A percentile compares a stretch with the other conserved stretches of the same genome.
Conservation (phyloP, 257 asterid species). For the Pogostemon cablin region DNA sequence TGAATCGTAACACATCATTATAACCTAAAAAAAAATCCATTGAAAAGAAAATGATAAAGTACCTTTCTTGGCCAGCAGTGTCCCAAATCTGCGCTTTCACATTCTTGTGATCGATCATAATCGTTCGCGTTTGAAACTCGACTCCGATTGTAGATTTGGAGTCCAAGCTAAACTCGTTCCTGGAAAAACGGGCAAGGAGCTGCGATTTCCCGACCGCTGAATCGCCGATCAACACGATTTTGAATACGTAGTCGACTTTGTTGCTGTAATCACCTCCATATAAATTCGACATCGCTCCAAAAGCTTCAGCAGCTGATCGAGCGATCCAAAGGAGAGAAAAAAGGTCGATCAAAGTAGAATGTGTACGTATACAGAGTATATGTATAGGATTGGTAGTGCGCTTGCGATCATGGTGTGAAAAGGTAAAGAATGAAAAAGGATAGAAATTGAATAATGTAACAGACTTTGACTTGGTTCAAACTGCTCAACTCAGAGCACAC, state of each 20-base stretch:
- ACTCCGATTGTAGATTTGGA: conserved; percentile 84
- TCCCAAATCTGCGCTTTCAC: conserved; percentile 96
- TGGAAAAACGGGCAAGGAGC: conserved; percentile 68
- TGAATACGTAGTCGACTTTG: conserved; percentile 77
- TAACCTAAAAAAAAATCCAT: not conserved
- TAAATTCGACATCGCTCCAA: conserved; percentile 49
- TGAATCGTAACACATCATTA: not conserved
- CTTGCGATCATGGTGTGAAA: conserved; percentile 10
- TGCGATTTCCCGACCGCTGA: conserved; percentile 90
- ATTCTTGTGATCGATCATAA: conserved; percentile 59
- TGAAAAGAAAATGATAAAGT: not conserved
- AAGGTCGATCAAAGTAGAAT: too few relatives aligned
- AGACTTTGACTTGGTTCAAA: too few relatives aligned
- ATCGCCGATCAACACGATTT: conserved; percentile 76
- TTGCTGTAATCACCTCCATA: conserved; percentile 60
- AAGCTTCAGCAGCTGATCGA: not conserved
- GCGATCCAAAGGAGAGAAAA: not conserved
- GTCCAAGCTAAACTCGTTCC: conserved; percentile 77
- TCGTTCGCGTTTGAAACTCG: conserved; percentile 77
- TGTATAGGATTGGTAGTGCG: not conserved
- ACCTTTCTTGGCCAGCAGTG: conserved; percentile 93
- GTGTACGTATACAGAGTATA: not conserved
- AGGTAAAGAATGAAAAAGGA: too few relatives aligned
- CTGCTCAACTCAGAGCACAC: too few relatives aligned
- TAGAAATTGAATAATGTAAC: too few relatives aligned